A percentile compares a stretch with the other conserved stretches of the same genome.
phyloP scores from a whole-genome alignment of 495 filamentous ascomycete species.

The Xylaria telfairii region DNA sequence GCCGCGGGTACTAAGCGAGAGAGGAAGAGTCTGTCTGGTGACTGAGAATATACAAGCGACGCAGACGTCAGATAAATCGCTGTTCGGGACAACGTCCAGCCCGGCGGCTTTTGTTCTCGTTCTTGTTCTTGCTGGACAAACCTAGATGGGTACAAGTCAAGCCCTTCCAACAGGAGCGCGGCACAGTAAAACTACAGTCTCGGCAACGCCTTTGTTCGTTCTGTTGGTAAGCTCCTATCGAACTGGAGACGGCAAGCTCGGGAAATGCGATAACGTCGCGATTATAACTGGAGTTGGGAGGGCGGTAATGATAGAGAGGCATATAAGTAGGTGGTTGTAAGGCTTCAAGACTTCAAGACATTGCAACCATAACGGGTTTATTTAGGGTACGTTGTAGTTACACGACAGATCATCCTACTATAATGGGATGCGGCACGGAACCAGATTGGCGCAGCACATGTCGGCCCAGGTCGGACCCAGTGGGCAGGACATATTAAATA shows the following conservation, averaged over 20 bases:
- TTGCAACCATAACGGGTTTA: background rate
- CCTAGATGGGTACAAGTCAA: too few species aligned
- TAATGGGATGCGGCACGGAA: conserved; percentile 12
- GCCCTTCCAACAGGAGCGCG: background rate
- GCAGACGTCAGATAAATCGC: background rate
- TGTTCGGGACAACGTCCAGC: conserved; percentile 1
- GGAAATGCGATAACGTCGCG: background rate
- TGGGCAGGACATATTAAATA: background rate
- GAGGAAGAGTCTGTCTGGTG: background rate
- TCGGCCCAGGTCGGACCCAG: too few species aligned
- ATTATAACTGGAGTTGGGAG: background rate
- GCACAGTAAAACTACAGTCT: background rate
- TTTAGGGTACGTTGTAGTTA: conserved; percentile 4
- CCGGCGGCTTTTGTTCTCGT: background rate
- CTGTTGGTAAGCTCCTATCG: background rate
- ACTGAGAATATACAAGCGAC: background rate
- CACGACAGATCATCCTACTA: conserved; percentile 7
- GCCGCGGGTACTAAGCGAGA: too few species aligned
- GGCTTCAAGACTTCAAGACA: background rate
- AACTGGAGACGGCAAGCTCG: background rate
- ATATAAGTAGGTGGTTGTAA: background rate
- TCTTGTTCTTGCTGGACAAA: too few species aligned
- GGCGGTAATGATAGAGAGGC: conserved; percentile 8
- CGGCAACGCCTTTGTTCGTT: background rate
- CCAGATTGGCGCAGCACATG: conserved; percentile 4